These are phyloP conservation scores for Biscogniauxia marginata DNA, from an alignment of 2,329 filamentous ascomycete species.

Conservation along the genomic window DNA sequence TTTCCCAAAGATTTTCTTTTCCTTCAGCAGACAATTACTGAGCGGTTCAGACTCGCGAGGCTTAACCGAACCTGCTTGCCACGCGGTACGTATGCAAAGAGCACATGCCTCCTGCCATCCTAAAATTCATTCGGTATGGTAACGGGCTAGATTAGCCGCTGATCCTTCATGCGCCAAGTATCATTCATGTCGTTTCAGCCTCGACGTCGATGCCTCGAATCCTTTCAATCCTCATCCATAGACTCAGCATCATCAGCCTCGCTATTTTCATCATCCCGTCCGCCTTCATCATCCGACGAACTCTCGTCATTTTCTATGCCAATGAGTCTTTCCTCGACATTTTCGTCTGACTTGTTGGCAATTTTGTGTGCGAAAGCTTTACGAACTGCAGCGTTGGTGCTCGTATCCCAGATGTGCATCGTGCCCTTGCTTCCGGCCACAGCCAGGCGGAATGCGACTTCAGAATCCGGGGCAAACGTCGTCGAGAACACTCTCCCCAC, in stretches of 20 bases:
- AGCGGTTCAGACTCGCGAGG: background rate
- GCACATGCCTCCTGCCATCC: background rate
- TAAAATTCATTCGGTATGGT: background rate
- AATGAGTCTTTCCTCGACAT: slow-evolving; percentile 74
- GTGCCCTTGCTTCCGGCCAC: slow-evolving; percentile 93
- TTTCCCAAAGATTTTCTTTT: background rate
- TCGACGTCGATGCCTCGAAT: slow-evolving; percentile 3
- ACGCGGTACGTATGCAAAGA: background rate
- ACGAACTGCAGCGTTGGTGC: slow-evolving; percentile 85
- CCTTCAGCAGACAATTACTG: background rate
- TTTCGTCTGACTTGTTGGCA: slow-evolving; percentile 53
- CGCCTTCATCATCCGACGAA: slow-evolving; percentile 46
- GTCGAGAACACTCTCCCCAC: slow-evolving; percentile 94
- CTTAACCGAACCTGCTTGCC: background rate
- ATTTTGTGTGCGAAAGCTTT: slow-evolving; percentile 77
- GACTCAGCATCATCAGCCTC: slow-evolving; percentile 44
- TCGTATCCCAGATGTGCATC: slow-evolving; percentile 94
- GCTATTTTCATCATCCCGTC: slow-evolving; percentile 36
- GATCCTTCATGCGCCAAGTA: slow-evolving; percentile 16
- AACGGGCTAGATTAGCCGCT: background rate
- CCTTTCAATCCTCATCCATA: slow-evolving; percentile 55
- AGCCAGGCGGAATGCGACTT: slow-evolving; percentile 87
- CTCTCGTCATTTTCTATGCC: slow-evolving; percentile 68
- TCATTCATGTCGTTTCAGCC: slow-evolving; percentile 11
- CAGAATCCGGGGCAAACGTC: slow-evolving; percentile 82